These are phyloP conservation scores for Candida sp. DNA, from an alignment of 1,139 yeast genomes.

Conservation along the genomic window DNA sequence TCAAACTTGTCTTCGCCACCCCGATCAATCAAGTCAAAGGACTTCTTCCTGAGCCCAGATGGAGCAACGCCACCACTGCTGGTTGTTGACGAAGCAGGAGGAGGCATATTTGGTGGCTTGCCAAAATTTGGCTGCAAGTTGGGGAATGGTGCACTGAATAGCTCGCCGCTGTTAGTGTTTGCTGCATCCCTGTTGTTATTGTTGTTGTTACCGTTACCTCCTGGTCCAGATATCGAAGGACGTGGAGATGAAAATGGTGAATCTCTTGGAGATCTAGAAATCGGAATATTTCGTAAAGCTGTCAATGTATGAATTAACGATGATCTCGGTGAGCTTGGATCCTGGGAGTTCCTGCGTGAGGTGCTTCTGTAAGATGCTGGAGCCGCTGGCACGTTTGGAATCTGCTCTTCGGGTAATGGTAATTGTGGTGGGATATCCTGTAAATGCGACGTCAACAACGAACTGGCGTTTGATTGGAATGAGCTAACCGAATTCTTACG, in stretches of 20 bases:
- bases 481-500: constrained; percentile 36
- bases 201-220: constrained; percentile 11
- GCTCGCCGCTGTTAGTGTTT: constrained; percentile 16
- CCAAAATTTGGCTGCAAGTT: constrained; percentile 20
- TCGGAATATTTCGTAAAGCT: constrained; percentile 44
- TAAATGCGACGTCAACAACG: constrained; percentile 35
- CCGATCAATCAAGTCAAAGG: constrained; percentile 5
- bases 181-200: background rate
- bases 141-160: constrained; percentile 24
- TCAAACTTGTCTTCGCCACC: constrained; percentile 6
- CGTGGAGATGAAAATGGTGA: constrained; percentile 55
- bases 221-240: constrained; percentile 43
- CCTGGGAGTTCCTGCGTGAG: constrained; percentile 42
- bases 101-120: constrained; percentile 1
- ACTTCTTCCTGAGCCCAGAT: constrained; percentile 3
- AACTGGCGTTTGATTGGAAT: constrained; percentile 26
- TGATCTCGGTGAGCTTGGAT: constrained; percentile 45
- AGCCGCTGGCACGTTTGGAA: constrained; percentile 49
- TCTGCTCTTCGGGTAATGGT: constrained; percentile 57
- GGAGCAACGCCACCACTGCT: background rate
- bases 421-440: constrained; percentile 57
- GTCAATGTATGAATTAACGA: constrained; percentile 48
- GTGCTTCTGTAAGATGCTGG: constrained; percentile 36
- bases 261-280: constrained; percentile 40
- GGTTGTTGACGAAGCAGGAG: background rate